Evolutionary conservation across 2,329 filamentous ascomycete species (phyloP).

Genomic region (Sporothrix mexicana): DNA sequence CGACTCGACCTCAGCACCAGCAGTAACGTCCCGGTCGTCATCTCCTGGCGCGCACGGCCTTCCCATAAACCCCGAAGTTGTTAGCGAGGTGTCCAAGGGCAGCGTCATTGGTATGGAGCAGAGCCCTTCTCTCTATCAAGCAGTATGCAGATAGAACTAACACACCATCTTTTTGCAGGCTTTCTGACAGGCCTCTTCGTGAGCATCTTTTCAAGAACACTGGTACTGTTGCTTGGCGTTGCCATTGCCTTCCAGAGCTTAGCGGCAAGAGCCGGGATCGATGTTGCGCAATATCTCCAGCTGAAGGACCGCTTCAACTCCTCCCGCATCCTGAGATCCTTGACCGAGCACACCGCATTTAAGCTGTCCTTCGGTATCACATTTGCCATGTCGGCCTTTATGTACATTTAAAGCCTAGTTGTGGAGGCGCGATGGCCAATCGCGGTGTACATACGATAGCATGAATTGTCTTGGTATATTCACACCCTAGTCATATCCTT

Average conservation of each 20-base stretch:
- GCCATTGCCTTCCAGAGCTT: slow-evolving; percentile 58
- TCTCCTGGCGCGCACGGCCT: slow-evolving; percentile 19
- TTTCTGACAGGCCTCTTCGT: slow-evolving; percentile 69
- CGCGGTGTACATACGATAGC: background rate
- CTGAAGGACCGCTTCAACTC: slow-evolving; percentile 47
- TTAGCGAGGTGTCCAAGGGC: slow-evolving; percentile 60
- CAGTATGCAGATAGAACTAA: background rate
- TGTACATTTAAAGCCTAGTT: slow-evolving; percentile 49
- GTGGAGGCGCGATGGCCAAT: background rate
- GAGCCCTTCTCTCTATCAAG: background rate
- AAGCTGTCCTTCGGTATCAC: slow-evolving; percentile 74
- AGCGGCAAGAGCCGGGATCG: slow-evolving; percentile 52
- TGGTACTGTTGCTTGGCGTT: slow-evolving; percentile 71
- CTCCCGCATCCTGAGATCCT: slow-evolving; percentile 53
- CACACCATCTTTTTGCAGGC: slow-evolving; percentile 49
- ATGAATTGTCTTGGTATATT: background rate
- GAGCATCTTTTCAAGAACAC: slow-evolving; percentile 71
- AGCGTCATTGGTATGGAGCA: slow-evolving; percentile 55
- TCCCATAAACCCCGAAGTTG: slow-evolving; percentile 44
- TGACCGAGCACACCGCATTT: slow-evolving; percentile 66
- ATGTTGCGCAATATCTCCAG: slow-evolving; percentile 48
- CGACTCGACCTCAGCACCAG: background rate
- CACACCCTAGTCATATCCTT: no score
- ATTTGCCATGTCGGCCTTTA: slow-evolving; percentile 72
- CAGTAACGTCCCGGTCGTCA: slow-evolving; percentile 10